Base-by-base conservation (phyloP, 129 eudicot genomes). In the Flaveria brownii region DNA sequence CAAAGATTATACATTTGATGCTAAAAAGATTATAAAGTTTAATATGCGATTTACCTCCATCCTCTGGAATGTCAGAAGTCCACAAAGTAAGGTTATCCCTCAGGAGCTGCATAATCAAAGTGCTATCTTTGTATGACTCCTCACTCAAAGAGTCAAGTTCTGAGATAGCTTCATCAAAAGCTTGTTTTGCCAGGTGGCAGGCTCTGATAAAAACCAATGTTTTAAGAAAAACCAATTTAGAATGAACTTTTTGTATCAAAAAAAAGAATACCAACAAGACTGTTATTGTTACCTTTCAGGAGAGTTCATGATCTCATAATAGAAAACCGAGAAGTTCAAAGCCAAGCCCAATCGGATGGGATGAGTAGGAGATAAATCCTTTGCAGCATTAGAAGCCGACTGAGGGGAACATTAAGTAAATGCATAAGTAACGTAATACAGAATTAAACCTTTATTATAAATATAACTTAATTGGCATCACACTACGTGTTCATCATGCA, bases 111-210 rank as follows among this genome's bases (percentile, higher is more conserved):
- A 84, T 84, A 25, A 84, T 84, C 26, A 84, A 50, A 39, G 88
- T 84, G 83, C 88, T 84, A 67, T 84, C 88, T 73, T 84, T 84
- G 85, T 84, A 84, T 39, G 88, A 84, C 39, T 85, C 88, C 83
- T 85, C 85, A 20, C 85, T 85, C 77, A 85, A 46, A 49, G 83
- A 57, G 81, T 85, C 88, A 61, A 85, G 83, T 80, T 85, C 88
- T 15, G 88, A 85, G 61, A 81, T 85, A 42, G 88, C 88, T 81
- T 84, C 88, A 68, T 84, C 85, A 73, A 84, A 84, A 68, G 88
- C 88, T 80, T 81, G 87, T 71, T 84, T 84, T 17, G 87, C 87
- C 56, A 84, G 82, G 76, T 84, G 85, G 82, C 87, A 84, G 42
- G 87, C 87, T 72, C 85, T 84, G 65, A 41, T 50, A 47, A 52